These are phyloP conservation scores for Moniliella sp. DNA, from an alignment of 1,284 basidiomycete species.

Conservation along the genomic window DNA sequence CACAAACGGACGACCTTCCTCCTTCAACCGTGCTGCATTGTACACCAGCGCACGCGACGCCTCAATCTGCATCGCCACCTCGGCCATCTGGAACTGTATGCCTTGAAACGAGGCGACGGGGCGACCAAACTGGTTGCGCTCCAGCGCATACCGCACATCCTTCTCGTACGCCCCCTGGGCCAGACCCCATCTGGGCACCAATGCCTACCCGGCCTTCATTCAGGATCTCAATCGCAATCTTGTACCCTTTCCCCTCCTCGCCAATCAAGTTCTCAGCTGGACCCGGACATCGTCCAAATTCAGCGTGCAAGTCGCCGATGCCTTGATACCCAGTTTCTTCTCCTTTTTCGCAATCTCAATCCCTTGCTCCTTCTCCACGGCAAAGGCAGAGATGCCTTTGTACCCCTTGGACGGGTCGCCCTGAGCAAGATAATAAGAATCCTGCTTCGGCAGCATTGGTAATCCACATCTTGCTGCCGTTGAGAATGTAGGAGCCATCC, in stretches of 20 bases:
- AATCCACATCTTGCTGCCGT: conserved; percentile 99
- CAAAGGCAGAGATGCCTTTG: conserved; percentile 95
- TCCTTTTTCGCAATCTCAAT: conserved; percentile 96
- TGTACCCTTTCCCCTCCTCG: conserved; percentile 81
- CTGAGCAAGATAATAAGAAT: conserved; percentile 71
- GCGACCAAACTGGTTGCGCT: conserved; percentile 81
- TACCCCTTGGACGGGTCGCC: conserved; percentile 85
- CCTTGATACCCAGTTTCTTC: conserved; percentile 85
- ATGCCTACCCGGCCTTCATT: conserved; percentile 96
- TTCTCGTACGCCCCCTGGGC: conserved; percentile 89
- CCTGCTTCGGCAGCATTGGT: conserved; percentile 93
- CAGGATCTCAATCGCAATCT: conserved; percentile 80
- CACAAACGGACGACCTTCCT: conserved; percentile 73
- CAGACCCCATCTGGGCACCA: conserved; percentile 59
- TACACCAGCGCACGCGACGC: conserved; percentile 79
- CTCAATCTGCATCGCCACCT: conserved; percentile 66
- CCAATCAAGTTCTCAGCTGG: conserved; percentile 78
- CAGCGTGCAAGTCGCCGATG: conserved; percentile 86
- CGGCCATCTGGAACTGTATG: conserved; percentile 80
- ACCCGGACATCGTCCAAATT: conserved; percentile 86
- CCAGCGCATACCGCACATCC: conserved; percentile 72
- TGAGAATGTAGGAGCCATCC: conserved; percentile 51
- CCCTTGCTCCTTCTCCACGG: conserved; percentile 87
- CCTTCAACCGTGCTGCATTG: conserved; percentile 79
- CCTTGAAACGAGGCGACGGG: conserved; percentile 66